Evolutionary conservation across 2,329 filamentous ascomycete species (phyloP).

Genomic region (Botryotinia narcissicola): DNA sequence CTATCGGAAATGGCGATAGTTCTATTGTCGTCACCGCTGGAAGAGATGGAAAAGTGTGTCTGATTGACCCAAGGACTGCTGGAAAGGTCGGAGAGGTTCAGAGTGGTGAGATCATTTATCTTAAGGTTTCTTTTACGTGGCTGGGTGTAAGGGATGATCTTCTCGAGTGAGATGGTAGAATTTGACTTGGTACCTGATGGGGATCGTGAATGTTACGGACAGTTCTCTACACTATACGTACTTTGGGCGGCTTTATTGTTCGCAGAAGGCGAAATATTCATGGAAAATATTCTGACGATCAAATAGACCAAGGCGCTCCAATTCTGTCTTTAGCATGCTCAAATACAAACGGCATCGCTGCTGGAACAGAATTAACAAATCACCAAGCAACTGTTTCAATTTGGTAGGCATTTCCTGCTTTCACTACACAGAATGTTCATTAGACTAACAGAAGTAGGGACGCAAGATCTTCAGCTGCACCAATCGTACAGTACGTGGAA

Average conservation of each 20-base stretch:
- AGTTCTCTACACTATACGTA: not conserved
- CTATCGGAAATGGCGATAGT: slow-evolving; percentile 49
- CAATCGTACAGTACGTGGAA: slow-evolving; percentile 57
- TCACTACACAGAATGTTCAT: not conserved
- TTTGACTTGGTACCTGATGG: not conserved
- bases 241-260: not conserved
- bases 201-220: not conserved
- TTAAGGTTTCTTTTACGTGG: not conserved
- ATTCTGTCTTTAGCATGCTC: slow-evolving; percentile 65
- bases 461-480: slow-evolving; percentile 48
- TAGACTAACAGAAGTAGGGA: slow-evolving; percentile 48
- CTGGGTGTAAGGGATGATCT: not conserved
- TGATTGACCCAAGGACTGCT: slow-evolving; percentile 63
- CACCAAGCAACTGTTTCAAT: slow-evolving; percentile 59
- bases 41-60: slow-evolving; percentile 63
- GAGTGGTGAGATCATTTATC: slow-evolving; percentile 35
- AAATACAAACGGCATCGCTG: slow-evolving; percentile 59
- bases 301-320: slow-evolving; percentile 46
- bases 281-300: slow-evolving; percentile 5
- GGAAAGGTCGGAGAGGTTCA: slow-evolving; percentile 44
- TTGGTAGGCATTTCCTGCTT: slow-evolving; percentile 48
- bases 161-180: slow-evolving; percentile 9
- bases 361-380: slow-evolving; percentile 70
- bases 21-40: slow-evolving; percentile 64
- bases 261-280: not conserved